These are phyloP conservation scores for Fusarium beomiforme DNA, from an alignment of 2,329 filamentous ascomycete species.

Conservation along the genomic window DNA sequence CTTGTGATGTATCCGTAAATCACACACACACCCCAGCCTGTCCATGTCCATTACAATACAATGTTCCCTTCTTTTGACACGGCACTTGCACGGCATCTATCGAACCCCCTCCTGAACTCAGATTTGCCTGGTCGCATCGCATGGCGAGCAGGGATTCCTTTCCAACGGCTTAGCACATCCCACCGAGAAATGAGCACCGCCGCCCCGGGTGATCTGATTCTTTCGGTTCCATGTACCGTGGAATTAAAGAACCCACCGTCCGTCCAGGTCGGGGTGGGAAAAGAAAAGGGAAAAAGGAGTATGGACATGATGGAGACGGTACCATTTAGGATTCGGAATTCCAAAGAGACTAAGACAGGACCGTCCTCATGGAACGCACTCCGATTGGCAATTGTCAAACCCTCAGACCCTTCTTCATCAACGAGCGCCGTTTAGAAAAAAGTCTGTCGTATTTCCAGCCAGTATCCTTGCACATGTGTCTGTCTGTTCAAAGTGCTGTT, in stretches of 20 bases:
- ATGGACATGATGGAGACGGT: not conserved
- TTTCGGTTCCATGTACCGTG: slow-evolving; percentile 32
- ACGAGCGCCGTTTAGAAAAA: slow-evolving; percentile 15
- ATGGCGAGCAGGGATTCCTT: slow-evolving; percentile 33
- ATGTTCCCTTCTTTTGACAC: not conserved
- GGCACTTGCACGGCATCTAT: slow-evolving; percentile 36
- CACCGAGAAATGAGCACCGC: slow-evolving; percentile 10
- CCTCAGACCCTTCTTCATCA: slow-evolving; percentile 32
- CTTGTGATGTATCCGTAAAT: not conserved
- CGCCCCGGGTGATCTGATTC: slow-evolving; percentile 28
- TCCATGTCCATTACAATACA: not conserved
- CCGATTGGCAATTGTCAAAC: slow-evolving; percentile 34
- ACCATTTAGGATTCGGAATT: slow-evolving; percentile 18
- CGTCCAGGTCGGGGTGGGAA: slow-evolving; percentile 9
- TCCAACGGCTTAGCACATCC: slow-evolving; percentile 15
- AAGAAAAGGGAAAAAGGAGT: slow-evolving; percentile 15
- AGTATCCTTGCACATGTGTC: slow-evolving; percentile 23
- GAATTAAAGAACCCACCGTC: slow-evolving; percentile 7
- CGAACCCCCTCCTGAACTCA: not conserved
- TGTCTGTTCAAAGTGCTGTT: slow-evolving; percentile 13
- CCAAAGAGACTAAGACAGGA: slow-evolving; percentile 35
- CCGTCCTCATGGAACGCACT: slow-evolving; percentile 41
- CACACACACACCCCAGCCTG: not conserved
- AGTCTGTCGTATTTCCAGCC: slow-evolving; percentile 24
- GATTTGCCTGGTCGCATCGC: slow-evolving; percentile 28